Evolutionary conservation across 345 rosid species (phyloP).

Genomic region (Boechera divaricarpa): DNA sequence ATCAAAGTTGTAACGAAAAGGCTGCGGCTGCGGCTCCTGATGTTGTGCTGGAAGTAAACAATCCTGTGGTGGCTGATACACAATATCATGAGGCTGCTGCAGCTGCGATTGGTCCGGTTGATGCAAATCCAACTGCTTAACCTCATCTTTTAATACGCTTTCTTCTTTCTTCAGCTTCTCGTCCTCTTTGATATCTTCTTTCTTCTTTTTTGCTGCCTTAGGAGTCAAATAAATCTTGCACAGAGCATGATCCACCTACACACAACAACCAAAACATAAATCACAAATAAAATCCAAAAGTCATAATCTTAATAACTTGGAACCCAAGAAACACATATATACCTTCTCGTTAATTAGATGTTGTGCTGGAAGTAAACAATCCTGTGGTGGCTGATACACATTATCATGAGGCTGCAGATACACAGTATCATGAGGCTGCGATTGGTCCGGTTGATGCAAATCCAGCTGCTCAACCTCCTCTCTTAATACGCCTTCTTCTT

Average conservation of each 20-base stretch:
- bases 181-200: conserved; percentile 1
- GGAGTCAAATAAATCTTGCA: conserved; percentile 16
- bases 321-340: neutral
- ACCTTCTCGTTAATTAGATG: neutral
- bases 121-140: neutral
- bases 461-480: neutral
- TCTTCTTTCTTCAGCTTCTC: neutral
- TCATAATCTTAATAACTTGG: conserved; percentile 12
- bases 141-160: neutral
- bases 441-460: neutral
- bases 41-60: neutral
- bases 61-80: neutral
- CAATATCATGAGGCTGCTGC: neutral
- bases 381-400: neutral
- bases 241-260: conserved; percentile 20
- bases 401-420: neutral
- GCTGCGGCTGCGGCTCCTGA: neutral
- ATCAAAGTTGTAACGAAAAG: neutral
- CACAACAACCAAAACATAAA: neutral
- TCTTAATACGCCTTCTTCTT: neutral
- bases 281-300: neutral
- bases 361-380: neutral
- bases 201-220: neutral
- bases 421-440: neutral
- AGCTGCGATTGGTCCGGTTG: neutral